Conservation (phyloP, 306 rosid genomes). For the Vicia sativa region DNA sequence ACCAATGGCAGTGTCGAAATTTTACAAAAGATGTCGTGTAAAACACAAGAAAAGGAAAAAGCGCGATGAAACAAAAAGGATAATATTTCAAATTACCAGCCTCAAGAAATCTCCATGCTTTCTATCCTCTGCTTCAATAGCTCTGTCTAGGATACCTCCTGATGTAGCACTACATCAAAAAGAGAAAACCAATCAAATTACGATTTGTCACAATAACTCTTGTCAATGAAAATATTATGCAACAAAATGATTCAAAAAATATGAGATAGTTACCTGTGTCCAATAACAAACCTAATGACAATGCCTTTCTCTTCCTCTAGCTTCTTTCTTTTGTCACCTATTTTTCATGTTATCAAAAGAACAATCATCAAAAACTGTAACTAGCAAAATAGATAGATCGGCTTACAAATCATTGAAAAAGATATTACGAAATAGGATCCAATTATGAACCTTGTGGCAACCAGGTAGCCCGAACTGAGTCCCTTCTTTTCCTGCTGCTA, state of each 20-base stretch:
- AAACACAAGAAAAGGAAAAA: conserved; percentile 4
- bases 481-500: conserved; percentile 97
- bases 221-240: neutral
- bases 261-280: conserved; percentile 71
- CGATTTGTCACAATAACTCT: conserved; percentile 24
- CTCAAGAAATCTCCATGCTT: conserved; percentile 95
- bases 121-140: conserved; percentile 93
- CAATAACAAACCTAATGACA: conserved; percentile 87
- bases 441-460: conserved; percentile 83
- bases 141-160: conserved; percentile 97
- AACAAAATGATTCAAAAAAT: conserved; percentile 25
- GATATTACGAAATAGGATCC: conserved; percentile 8
- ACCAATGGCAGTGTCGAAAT: conserved; percentile 13
- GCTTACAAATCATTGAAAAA: conserved; percentile 1
- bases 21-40: neutral
- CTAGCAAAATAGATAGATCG: conserved; percentile 2
- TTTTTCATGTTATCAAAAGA: conserved; percentile 44
- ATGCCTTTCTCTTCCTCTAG: conserved; percentile 99
- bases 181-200: conserved; percentile 17
- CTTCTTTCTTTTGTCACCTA: conserved; percentile 90
- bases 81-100: conserved; percentile 62
- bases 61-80: conserved; percentile 27
- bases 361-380: conserved; percentile 42
- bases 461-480: conserved; percentile 95
- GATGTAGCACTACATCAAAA: conserved; percentile 79